These are phyloP conservation scores for Rhizophagus clarus DNA, from an alignment of 192 early-diverging fungal genomes.

Conservation along the genomic window DNA sequence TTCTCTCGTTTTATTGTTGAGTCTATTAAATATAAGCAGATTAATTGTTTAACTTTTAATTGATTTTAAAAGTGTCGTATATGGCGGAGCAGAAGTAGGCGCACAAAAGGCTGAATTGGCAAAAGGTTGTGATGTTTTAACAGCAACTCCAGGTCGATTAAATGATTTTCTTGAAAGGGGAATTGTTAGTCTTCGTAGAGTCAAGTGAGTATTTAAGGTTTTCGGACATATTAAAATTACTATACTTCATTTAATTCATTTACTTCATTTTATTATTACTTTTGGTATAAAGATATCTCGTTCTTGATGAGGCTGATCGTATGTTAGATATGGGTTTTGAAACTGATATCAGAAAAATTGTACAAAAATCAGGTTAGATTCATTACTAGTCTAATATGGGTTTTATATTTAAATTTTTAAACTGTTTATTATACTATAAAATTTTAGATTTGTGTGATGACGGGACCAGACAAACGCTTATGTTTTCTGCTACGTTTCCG, in stretches of 20 bases:
- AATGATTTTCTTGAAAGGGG: slow-evolving; percentile 88
- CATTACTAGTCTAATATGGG: background rate
- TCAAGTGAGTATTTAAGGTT: slow-evolving; percentile 64
- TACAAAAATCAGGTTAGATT: slow-evolving; percentile 48
- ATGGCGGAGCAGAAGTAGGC: slow-evolving; percentile 85
- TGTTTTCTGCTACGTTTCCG: slow-evolving; percentile 99
- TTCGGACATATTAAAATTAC: background rate
- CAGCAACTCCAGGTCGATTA: slow-evolving; percentile 94
- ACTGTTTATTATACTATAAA: slow-evolving; percentile 28
- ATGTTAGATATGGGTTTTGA: slow-evolving; percentile 99
- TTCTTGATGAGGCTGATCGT: slow-evolving; percentile 88
- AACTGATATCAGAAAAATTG: slow-evolving; percentile 85
- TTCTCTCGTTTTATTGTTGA: slow-evolving; percentile 28
- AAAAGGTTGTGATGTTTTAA: slow-evolving; percentile 88
- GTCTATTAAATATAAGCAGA: background rate
- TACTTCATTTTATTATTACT: slow-evolving; percentile 22
- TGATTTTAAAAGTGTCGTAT: slow-evolving; percentile 72
- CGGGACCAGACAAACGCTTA: slow-evolving; percentile 81
- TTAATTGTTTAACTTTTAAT: background rate
- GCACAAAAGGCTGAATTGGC: slow-evolving; percentile 78
- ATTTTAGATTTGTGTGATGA: slow-evolving; percentile 72
- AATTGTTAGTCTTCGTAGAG: slow-evolving; percentile 67
- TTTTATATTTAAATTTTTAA: background rate
- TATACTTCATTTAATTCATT: slow-evolving; percentile 14
- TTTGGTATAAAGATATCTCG: slow-evolving; percentile 45